phyloP scores from a whole-genome alignment of 2,329 filamentous ascomycete species.

The Aureobasidium zeae region DNA sequence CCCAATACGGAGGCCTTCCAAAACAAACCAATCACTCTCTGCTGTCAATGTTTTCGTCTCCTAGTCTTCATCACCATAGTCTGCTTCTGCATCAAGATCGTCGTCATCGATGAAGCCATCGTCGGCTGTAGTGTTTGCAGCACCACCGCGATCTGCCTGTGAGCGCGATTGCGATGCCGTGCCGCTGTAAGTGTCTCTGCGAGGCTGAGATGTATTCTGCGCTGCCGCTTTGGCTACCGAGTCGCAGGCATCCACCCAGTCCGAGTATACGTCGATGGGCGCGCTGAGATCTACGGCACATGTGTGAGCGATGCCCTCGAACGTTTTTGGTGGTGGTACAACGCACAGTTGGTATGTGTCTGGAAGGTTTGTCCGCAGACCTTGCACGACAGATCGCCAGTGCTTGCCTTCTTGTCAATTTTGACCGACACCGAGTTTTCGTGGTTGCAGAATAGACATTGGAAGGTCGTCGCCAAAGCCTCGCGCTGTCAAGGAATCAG shows the following conservation, averaged over 20 bases:
- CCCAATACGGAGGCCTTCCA: slow-evolving; percentile 8
- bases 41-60: background rate
- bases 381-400: slow-evolving; percentile 81
- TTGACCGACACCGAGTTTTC: slow-evolving; percentile 87
- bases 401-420: slow-evolving; percentile 83
- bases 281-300: slow-evolving; percentile 64
- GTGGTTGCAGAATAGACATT: slow-evolving; percentile 97
- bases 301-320: slow-evolving; percentile 15
- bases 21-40: background rate
- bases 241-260: slow-evolving; percentile 95
- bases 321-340: background rate
- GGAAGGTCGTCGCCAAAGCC: slow-evolving; percentile 72
- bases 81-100: slow-evolving; percentile 28
- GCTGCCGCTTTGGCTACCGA: slow-evolving; percentile 53
- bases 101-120: slow-evolving; percentile 30
- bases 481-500: slow-evolving; percentile 38
- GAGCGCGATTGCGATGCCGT: slow-evolving; percentile 16
- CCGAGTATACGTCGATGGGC: slow-evolving; percentile 89
- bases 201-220: slow-evolving; percentile 20
- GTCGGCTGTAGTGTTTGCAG: slow-evolving; percentile 26
- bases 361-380: slow-evolving; percentile 92
- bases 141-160: slow-evolving; percentile 17
- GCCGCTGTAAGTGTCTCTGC: slow-evolving; percentile 13
- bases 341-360: slow-evolving; percentile 81
- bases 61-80: slow-evolving; percentile 26